Evolutionary conservation across 257 asterid genomes (phyloP).

Genomic region (Ehretia macrophylla): DNA sequence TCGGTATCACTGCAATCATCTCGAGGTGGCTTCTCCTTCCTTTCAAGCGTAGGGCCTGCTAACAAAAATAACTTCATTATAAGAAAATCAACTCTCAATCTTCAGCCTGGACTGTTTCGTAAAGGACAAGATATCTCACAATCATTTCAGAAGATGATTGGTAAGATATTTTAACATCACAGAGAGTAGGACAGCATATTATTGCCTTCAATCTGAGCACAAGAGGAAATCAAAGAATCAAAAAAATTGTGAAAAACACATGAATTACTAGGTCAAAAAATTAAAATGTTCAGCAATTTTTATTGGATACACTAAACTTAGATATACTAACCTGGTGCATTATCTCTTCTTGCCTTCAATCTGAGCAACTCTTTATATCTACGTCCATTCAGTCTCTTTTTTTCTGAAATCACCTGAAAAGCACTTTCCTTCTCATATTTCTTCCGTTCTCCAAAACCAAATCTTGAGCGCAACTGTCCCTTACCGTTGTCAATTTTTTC

Average conservation of each 20-base stretch:
- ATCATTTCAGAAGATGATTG: too few species aligned
- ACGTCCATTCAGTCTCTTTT: slow-evolving; percentile 10
- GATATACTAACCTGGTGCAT: slow-evolving; percentile 6
- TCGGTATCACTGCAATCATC: slow-evolving; percentile 10
- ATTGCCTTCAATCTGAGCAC: too few species aligned
- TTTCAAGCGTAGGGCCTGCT: slow-evolving; percentile 11
- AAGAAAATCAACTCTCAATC: background rate
- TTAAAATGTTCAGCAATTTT: too few species aligned
- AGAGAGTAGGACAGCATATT: too few species aligned
- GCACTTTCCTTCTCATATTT: background rate
- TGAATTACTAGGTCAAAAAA: too few species aligned
- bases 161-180: too few species aligned
- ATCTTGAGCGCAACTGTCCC: too few species aligned
- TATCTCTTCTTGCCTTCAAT: slow-evolving; percentile 8
- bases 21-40: slow-evolving; percentile 15
- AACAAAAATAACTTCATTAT: slow-evolving; percentile 1
- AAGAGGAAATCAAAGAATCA: background rate
- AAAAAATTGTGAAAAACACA: background rate
- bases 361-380: slow-evolving; percentile 9
- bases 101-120: background rate
- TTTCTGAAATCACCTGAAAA: background rate
- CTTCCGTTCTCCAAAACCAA: background rate
- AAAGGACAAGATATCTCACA: too few species aligned
- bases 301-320: too few species aligned
- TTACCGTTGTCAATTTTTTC: too few species aligned